These are phyloP conservation scores for Ambrosiella beaveri DNA, from an alignment of 2,329 filamentous ascomycete genomes.

Conservation along the genomic window DNA sequence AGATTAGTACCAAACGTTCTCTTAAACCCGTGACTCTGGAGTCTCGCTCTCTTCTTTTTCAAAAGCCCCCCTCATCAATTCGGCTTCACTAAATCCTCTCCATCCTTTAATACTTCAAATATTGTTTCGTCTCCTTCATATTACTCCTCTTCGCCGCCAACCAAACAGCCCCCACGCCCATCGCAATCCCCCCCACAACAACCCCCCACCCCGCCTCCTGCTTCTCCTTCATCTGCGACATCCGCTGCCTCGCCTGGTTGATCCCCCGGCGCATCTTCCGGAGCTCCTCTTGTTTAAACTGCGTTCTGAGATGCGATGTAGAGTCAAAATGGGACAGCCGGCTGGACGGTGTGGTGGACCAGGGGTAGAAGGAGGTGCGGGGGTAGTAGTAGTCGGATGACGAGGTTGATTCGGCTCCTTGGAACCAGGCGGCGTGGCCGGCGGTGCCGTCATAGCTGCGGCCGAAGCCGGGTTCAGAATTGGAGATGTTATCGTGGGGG, in stretches of 20 bases:
- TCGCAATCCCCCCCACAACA: neutral
- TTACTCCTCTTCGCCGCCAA: neutral
- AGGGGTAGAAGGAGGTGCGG: neutral
- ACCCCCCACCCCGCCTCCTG: neutral
- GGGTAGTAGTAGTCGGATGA: neutral
- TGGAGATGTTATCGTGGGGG: neutral
- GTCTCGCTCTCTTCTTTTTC: too few species aligned
- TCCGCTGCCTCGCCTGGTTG: neutral
- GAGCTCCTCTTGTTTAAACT: slow-evolving; percentile 42
- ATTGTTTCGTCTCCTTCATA: neutral
- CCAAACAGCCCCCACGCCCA: neutral
- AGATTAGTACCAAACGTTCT: neutral
- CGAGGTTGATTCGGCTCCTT: neutral
- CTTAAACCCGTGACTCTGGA: neutral
- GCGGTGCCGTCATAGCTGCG: neutral
- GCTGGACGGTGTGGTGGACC: neutral
- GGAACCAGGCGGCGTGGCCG: neutral
- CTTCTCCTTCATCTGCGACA: neutral
- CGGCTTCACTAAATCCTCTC: too few species aligned
- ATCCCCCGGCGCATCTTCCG: slow-evolving; percentile 15
- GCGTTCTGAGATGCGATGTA: slow-evolving; percentile 53
- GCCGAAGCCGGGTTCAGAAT: neutral
- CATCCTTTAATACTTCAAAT: neutral
- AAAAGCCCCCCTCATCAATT: too few species aligned
- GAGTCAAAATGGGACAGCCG: slow-evolving; percentile 61